Evolutionary conservation across 225 moss, liverwort and hornwort species (phyloP).

Genomic region (Physcomitrellopsis africana): DNA sequence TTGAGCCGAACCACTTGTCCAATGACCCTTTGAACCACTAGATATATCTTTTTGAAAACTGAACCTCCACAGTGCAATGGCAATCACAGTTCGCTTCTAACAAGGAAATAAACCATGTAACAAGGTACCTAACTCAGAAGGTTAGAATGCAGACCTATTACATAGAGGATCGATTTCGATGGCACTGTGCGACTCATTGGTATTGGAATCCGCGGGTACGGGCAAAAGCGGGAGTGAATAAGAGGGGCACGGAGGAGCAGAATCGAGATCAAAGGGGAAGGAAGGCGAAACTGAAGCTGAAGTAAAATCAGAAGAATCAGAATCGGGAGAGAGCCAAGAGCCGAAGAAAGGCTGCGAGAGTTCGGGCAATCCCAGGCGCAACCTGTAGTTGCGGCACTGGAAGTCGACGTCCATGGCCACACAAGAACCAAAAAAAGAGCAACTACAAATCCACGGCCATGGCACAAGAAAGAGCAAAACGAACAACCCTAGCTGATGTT

Average conservation of each 20-base stretch:
- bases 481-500: too few relatives aligned
- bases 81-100: neutral
- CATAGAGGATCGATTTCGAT: conserved; percentile 20
- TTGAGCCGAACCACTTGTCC: conserved; percentile 4
- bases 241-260: conserved; percentile 7
- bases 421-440: neutral
- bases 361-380: conserved; percentile 73
- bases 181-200: conserved; percentile 26
- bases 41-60: neutral
- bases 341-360: conserved; percentile 65
- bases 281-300: neutral
- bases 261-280: conserved; percentile 32
- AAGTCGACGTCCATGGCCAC: conserved; percentile 44
- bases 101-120: neutral
- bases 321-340: conserved; percentile 61
- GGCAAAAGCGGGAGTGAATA: conserved; percentile 1
- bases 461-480: too few relatives aligned
- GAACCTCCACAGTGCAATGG: neutral
- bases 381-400: conserved; percentile 55
- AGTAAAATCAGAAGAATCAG: conserved; percentile 6
- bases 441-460: too few relatives aligned
- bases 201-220: conserved; percentile 22
- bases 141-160: conserved; percentile 34
- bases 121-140: neutral
- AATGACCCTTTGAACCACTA: neutral